phyloP scores from a whole-genome alignment of 345 rosid genomes.

The Excoecaria agallocha region DNA sequence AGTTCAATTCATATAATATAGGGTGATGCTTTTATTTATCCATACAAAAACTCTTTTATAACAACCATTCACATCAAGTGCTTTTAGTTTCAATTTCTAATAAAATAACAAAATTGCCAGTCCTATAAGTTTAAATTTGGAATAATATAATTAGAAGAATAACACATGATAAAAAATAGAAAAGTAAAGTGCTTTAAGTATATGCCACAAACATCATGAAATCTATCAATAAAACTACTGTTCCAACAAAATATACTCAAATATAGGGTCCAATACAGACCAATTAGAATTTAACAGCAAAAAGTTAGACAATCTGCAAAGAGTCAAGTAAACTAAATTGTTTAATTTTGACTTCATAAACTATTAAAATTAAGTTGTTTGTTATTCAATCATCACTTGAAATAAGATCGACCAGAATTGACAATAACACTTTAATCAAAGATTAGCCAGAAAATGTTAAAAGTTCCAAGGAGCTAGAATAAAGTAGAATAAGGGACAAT shows the following conservation, averaged over 20 bases:
- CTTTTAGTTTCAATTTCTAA: not conserved
- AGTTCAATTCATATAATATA: not conserved
- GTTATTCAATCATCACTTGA: too few relatives aligned
- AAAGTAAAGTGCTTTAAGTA: too few relatives aligned
- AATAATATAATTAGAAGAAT: too few relatives aligned
- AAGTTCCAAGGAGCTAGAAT: not conserved
- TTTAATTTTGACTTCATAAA: too few relatives aligned
- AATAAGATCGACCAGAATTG: too few relatives aligned
- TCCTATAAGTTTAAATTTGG: too few relatives aligned
- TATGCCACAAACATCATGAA: too few relatives aligned
- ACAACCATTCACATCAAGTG: not conserved
- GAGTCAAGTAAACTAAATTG: not conserved
- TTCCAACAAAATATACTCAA: not conserved
- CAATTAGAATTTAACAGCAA: not conserved
- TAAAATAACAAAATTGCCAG: not conserved
- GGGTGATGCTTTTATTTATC: not conserved
- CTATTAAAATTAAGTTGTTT: too few relatives aligned
- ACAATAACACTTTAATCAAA: too few relatives aligned
- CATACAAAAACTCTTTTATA: too few relatives aligned
- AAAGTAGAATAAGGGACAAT: not conserved
- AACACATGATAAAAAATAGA: too few relatives aligned
- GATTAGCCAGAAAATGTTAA: too few relatives aligned
- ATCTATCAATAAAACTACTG: not conserved
- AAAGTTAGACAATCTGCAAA: not conserved
- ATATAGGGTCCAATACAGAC: not conserved